Base-by-base conservation (phyloP, 176 grass and related monocot species). In the Microstegium vimineum region DNA sequence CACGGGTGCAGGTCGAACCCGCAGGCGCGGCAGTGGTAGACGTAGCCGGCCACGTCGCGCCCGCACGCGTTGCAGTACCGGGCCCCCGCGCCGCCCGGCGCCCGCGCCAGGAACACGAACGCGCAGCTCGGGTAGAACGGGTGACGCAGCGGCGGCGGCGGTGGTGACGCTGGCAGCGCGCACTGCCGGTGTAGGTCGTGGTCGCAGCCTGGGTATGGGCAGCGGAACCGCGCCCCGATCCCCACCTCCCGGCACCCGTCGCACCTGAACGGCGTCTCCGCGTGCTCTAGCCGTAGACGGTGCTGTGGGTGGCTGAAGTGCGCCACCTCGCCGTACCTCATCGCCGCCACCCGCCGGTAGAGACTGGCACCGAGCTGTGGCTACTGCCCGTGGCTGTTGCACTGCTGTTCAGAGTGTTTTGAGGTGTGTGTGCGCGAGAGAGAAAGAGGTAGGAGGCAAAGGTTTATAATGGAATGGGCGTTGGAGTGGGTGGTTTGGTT, bases 221-320 rank as follows among this genome's bases (percentile, higher is more conserved):
- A 98, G 5, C 84, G 90, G 84, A 88, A 95, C 32, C 95, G 95
- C 15, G 92, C 82, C 31, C 95, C 95, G 40, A 98, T 93, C 42
- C 92, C 95, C 5, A 80, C 82, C 88, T 98, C 95, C 45, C 82
- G 86, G 91, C 95, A 98, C 3, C 95, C 95, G 23, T 98, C 95
- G 66, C 95, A 98, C 62, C 92, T 90, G 90, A 95, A 98, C 37
- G 93, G 93, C 31, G 86, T 85, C 56, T 93, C 93, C 17, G 80
- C 41, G 80, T 95, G 92, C 87, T 88, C 89, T 13, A 93, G 87
- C 27, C 93, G 86, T 1, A 98, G 93, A 10, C 91, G 92, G 82
- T 98, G 96, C 79, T 98, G 92, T 26, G 96, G 93, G 84, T 98
- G 96, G 87, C 93, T 93, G 76, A 91, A 93, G 76, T 98, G 93